Evolutionary conservation across 2,329 filamentous ascomycete genomes (phyloP).

Genomic region (Cordyceps farinosa): DNA sequence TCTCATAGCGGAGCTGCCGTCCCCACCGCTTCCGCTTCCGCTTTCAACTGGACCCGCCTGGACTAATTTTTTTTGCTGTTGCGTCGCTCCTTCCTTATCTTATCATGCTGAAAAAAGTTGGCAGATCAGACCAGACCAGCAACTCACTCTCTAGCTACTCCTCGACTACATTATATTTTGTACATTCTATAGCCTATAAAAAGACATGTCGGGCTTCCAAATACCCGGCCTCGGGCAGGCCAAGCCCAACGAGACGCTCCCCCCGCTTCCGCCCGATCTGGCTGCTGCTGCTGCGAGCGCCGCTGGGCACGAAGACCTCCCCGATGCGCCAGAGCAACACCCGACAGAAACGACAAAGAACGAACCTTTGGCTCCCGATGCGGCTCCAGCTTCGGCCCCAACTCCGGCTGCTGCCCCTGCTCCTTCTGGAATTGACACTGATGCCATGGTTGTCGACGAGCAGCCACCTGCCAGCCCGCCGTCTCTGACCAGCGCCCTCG

Average conservation of each 20-base stretch:
- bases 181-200: background rate
- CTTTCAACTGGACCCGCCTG: slow-evolving; percentile 1
- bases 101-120: slow-evolving; percentile 14
- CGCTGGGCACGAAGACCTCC: slow-evolving; percentile 22
- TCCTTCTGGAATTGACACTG: slow-evolving; percentile 13
- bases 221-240: slow-evolving; percentile 43
- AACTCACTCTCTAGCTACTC: background rate
- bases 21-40: slow-evolving; percentile 16
- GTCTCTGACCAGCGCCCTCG: slow-evolving; percentile 41
- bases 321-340: slow-evolving; percentile 22
- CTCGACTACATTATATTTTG: background rate
- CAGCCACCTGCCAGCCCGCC: slow-evolving; percentile 31
- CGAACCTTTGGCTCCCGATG: background rate
- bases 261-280: slow-evolving; percentile 35
- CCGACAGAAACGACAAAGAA: background rate
- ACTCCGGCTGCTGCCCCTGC: background rate
- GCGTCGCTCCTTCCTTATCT: slow-evolving; percentile 1
- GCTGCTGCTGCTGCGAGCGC: slow-evolving; percentile 29
- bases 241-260: slow-evolving; percentile 40
- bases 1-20: background rate
- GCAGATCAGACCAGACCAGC: background rate
- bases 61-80: slow-evolving; percentile 16
- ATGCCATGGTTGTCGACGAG: slow-evolving; percentile 38
- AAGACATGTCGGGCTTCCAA: slow-evolving; percentile 39
- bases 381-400: background rate